These are phyloP conservation scores for Staphylotrichum tortipilum DNA, from an alignment of 495 filamentous ascomycete species.

Conservation along the genomic window DNA sequence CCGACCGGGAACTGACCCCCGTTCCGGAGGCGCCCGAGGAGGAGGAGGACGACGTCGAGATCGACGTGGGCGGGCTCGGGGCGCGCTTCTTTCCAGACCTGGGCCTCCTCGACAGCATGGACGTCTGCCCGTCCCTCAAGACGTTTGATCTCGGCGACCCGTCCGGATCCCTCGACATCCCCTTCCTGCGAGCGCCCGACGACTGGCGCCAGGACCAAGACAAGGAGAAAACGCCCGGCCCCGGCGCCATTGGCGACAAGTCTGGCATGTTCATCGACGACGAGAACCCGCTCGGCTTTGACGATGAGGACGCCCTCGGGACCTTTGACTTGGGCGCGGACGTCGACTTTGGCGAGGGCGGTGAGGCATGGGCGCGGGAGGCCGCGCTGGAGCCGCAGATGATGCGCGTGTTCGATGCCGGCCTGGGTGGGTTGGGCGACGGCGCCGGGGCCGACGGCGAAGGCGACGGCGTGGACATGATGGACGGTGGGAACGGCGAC, in stretches of 20 bases:
- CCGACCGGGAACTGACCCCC: conserved; percentile 9
- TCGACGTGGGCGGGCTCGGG: conserved; percentile 67
- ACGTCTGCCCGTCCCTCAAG: conserved; percentile 92
- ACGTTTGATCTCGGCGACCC: conserved; percentile 82
- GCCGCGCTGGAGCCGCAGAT: conserved; percentile 57
- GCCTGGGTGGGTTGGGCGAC: conserved; percentile 42
- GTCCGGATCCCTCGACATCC: conserved; percentile 75
- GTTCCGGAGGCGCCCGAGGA: conserved; percentile 28
- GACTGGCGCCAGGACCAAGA: conserved; percentile 67
- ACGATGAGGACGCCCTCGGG: conserved; percentile 69
- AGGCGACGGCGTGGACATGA: conserved; percentile 51
- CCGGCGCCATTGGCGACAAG: conserved; percentile 48
- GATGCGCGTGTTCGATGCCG: conserved; percentile 50
- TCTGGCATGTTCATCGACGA: conserved; percentile 79
- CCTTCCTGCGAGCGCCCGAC: conserved; percentile 83
- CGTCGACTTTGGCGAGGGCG: conserved; percentile 65
- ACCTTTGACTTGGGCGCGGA: conserved; percentile 66
- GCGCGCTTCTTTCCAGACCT: conserved; percentile 84
- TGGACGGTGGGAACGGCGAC: conserved; percentile 50
- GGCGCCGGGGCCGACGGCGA: conserved; percentile 46
- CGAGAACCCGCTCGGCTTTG: conserved; percentile 68
- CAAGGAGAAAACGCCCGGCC: conserved; percentile 43
- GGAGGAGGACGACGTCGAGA: conserved; percentile 48
- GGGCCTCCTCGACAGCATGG: conserved; percentile 64
- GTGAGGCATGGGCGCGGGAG: conserved; percentile 63